Evolutionary conservation across 2,329 filamentous ascomycete species (phyloP).

Genomic region (Pseudopithomyces maydicus): DNA sequence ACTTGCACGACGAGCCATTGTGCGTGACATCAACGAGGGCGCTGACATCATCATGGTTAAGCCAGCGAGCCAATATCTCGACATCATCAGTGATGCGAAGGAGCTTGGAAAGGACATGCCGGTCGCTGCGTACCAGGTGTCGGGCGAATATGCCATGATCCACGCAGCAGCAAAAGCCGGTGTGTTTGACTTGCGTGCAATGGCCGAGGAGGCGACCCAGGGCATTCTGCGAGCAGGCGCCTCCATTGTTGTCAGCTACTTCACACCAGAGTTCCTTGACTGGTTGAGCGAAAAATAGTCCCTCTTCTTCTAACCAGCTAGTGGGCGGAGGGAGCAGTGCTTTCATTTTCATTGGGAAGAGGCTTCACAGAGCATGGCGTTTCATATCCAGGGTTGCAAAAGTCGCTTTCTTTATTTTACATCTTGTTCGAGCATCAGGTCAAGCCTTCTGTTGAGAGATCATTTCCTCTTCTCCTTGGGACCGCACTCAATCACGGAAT

Average conservation of each 20-base stretch:
- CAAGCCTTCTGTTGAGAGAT: too few species aligned
- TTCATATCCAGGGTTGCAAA: conserved; percentile 10
- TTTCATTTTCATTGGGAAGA: neutral
- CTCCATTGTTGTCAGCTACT: conserved; percentile 92
- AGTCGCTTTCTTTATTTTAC: neutral
- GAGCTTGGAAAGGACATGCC: conserved; percentile 90
- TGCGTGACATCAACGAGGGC: conserved; percentile 87
- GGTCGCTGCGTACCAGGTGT: conserved; percentile 94
- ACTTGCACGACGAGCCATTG: conserved; percentile 86
- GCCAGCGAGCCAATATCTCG: conserved; percentile 91
- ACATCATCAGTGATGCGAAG: conserved; percentile 97
- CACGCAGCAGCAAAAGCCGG: conserved; percentile 94
- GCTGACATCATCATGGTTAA: conserved; percentile 99
- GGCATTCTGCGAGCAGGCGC: conserved; percentile 92
- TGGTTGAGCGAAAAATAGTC: conserved; percentile 55
- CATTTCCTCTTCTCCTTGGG: too few species aligned
- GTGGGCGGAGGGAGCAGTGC: neutral
- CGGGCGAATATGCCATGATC: conserved; percentile 97
- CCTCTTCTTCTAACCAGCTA: neutral
- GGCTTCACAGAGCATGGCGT: conserved; percentile 9
- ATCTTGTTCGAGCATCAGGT: neutral
- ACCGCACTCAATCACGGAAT: too few species aligned
- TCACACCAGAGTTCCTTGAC: conserved; percentile 77
- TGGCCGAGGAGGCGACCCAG: conserved; percentile 94
- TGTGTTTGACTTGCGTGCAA: conserved; percentile 91